Evolutionary conservation across 768 basidiomycete species (phyloP), one percentile per base, ranked within the genome.

Genomic region (Boletus bicolor): DNA sequence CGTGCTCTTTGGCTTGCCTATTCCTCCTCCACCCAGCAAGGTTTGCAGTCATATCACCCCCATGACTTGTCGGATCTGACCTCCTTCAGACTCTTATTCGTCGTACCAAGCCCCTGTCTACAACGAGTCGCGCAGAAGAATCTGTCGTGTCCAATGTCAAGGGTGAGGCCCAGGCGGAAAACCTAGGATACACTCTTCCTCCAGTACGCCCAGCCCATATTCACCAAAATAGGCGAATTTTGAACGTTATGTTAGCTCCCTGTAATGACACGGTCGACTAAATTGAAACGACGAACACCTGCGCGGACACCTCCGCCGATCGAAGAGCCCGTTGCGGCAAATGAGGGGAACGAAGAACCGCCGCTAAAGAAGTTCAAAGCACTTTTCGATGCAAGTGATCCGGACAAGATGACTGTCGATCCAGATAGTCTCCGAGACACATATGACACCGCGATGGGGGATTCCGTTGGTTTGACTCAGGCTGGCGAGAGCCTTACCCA

Each of bases 291-390:
- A 17, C 78, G 87, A 19, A 74, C 76, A 54, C 79, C 74, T 8
- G 72, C 66, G 21, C 65, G 65, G 7, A 64, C 60, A 42, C 56
- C 60, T 19, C 56, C 60, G n/a, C 57, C 67, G 14, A 66, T 51
- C 32, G 57, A 64, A 28, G 55, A 63, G 2, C 55, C 53, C 28
- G 42, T 61, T 21, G 57, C 51, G 17, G 64, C 66, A 28, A 58
- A 59, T 17, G 56, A 57, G 26, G 55, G 38, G 9, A 55, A 21
- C 8, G 51, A 59, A 51, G 84, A 84, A 58, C 87, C 84, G 0
- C 80, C 84, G 3, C 67, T 81, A 28, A 89, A 89, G 65, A 87
- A 82, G 68, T 87, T 84, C 74, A 85, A 82, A 61, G 81, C 83
- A 0, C 73, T 89, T 11, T 89, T 87, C 58, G 87, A 89, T 17